Evolutionary conservation across 306 rosid genomes (phyloP).

Genomic region (Pueraria montana): DNA sequence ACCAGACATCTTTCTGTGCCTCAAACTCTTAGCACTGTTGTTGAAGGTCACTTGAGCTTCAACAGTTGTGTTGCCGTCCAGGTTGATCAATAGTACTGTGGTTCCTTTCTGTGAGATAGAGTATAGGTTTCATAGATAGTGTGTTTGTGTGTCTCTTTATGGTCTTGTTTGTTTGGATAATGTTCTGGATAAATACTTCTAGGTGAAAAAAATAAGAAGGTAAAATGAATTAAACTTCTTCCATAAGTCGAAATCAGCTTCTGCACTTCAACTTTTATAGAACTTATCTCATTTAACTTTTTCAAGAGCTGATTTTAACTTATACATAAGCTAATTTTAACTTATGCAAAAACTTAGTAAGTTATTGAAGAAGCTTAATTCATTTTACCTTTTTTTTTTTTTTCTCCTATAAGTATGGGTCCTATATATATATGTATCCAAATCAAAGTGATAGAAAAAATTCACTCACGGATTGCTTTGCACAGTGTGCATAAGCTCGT

Average conservation of each 20-base stretch:
- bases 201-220: too few species aligned
- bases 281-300: not conserved
- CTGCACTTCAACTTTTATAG: not conserved
- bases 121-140: not conserved
- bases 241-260: not conserved
- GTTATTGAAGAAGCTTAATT: not conserved
- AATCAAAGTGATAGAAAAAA: not conserved
- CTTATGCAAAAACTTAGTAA: too few species aligned
- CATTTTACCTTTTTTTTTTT: not conserved
- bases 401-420: too few species aligned
- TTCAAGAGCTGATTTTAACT: too few species aligned
- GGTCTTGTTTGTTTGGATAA: conserved; percentile 7
- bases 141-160: conserved; percentile 32
- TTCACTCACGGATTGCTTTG: conserved; percentile 82
- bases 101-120: conserved; percentile 78
- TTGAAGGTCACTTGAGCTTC: conserved; percentile 55
- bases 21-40: conserved; percentile 29
- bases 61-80: conserved; percentile 56
- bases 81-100: conserved; percentile 78
- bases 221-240: not conserved
- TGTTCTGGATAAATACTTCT: too few species aligned
- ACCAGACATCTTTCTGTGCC: conserved; percentile 49
- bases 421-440: not conserved
- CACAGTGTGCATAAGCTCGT: conserved; percentile 90
- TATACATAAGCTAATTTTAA: not conserved